Evolutionary conservation across 345 rosid genomes (phyloP).

Genomic region (Eutrema yunnanense): DNA sequence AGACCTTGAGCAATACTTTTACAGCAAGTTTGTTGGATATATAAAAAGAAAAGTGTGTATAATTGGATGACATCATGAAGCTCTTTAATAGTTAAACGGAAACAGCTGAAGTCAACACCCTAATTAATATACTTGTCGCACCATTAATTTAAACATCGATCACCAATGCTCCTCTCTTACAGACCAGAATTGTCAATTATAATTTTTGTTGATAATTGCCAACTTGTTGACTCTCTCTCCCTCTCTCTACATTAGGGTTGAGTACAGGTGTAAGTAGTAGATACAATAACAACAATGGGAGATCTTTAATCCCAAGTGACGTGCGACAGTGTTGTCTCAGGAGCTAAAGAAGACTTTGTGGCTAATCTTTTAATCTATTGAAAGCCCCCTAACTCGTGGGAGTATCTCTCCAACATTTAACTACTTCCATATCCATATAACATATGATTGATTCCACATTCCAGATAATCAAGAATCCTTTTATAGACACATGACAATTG

Average conservation of each 20-base stretch:
- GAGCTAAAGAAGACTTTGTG: not conserved
- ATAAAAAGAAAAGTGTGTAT: not conserved
- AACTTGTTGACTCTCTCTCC: constrained; percentile 2
- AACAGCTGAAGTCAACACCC: constrained; percentile 16
- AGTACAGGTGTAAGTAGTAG: constrained; percentile 1
- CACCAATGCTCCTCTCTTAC: constrained; percentile 12
- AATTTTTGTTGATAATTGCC: not conserved
- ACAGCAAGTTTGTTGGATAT: not conserved
- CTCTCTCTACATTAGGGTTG: constrained; percentile 1
- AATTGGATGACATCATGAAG: constrained; percentile 13
- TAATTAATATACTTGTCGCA: not conserved
- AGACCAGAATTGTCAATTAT: not conserved
- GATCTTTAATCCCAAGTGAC: constrained; percentile 1
- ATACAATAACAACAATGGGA: not conserved
- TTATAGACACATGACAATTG: not conserved
- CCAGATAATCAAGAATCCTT: not conserved
- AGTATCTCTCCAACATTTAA: not conserved
- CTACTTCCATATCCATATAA: not conserved
- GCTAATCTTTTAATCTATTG: not conserved
- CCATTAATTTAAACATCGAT: no score
- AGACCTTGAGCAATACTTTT: not conserved
- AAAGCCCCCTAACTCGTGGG: constrained; percentile 13
- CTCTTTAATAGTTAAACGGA: not conserved
- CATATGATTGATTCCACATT: not conserved
- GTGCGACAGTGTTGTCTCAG: constrained; percentile 12